phyloP scores from a whole-genome alignment of 129 eudicot species.

The Lonicera japonica region DNA sequence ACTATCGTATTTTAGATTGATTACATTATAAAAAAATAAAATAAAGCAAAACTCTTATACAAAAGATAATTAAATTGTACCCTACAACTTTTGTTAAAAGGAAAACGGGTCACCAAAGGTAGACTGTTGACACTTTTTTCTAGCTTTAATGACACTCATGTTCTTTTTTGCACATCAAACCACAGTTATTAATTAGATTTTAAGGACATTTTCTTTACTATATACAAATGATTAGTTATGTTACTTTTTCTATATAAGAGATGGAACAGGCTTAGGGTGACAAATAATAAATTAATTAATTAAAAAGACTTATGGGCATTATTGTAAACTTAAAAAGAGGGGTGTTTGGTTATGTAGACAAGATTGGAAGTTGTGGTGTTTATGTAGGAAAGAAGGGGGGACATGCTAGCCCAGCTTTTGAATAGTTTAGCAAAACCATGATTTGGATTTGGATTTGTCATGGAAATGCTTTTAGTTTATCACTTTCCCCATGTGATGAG shows the following conservation, averaged over 20 bases:
- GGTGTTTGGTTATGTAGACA: conserved; percentile 5
- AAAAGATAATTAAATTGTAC: too few species aligned
- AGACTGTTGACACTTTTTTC: not conserved
- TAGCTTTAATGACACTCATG: not conserved
- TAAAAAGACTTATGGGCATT: conserved; percentile 3
- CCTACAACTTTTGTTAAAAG: not conserved
- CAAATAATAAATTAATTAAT: conserved; percentile 11
- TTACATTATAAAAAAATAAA: too few species aligned
- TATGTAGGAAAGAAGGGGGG: conserved; percentile 15
- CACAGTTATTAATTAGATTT: not conserved
- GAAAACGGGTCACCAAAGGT: not conserved
- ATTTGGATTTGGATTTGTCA: conserved; percentile 20
- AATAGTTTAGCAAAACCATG: conserved; percentile 19
- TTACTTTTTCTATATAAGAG: not conserved
- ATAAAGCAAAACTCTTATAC: too few species aligned
- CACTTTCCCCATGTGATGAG: conserved; percentile 22
- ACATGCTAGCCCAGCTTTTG: conserved; percentile 19
- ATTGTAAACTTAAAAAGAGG: not conserved
- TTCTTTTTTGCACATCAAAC: not conserved
- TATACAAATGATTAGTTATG: not conserved
- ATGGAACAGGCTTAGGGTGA: conserved; percentile 11
- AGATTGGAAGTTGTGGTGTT: conserved; percentile 5
- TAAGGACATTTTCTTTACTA: not conserved
- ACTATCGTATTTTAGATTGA: too few species aligned
- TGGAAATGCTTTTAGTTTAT: not conserved